Conservation (phyloP, 106 monocot species). For the Cymbidium sinense region DNA sequence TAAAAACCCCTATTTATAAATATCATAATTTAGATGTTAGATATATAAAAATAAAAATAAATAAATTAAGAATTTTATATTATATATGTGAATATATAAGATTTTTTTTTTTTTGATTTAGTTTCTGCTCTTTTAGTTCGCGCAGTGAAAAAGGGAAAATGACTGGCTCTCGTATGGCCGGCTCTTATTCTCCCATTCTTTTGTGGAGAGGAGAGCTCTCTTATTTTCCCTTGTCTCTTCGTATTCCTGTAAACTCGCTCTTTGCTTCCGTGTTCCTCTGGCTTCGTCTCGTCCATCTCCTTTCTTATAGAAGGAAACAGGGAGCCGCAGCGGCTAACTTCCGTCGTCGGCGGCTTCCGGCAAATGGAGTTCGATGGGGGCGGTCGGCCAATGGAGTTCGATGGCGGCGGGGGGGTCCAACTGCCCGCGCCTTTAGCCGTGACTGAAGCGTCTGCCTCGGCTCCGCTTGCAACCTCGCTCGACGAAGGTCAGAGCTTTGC, state of each 20-base stretch:
- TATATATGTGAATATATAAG: no score
- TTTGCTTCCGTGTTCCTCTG: not conserved
- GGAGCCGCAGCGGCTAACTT: not conserved
- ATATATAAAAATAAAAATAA: no score
- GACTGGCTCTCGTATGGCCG: conserved; percentile 6
- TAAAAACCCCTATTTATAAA: no score
- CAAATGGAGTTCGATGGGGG: conserved; percentile 10
- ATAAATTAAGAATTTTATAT: no score
- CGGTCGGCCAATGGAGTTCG: conserved; percentile 10
- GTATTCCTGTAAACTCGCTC: not conserved
- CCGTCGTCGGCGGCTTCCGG: conserved; percentile 8
- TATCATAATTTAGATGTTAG: no score
- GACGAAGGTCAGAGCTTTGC: conserved; percentile 11
- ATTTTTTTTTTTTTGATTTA: not conserved
- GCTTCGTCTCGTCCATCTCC: not conserved
- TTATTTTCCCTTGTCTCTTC: conserved; percentile 1
- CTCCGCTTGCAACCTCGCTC: conserved; percentile 7
- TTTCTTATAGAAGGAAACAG: not conserved
- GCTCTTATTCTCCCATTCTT: conserved; percentile 8
- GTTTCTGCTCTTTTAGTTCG: not conserved
- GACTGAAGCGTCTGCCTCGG: conserved; percentile 14
- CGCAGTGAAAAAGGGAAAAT: conserved; percentile 5
- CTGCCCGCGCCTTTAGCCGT: not conserved
- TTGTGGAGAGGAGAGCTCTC: conserved; percentile 15
- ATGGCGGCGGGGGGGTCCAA: conserved; percentile 6